These are phyloP conservation scores for Boletus reticulatus DNA, from an alignment of 768 basidiomycete species.

Conservation along the genomic window DNA sequence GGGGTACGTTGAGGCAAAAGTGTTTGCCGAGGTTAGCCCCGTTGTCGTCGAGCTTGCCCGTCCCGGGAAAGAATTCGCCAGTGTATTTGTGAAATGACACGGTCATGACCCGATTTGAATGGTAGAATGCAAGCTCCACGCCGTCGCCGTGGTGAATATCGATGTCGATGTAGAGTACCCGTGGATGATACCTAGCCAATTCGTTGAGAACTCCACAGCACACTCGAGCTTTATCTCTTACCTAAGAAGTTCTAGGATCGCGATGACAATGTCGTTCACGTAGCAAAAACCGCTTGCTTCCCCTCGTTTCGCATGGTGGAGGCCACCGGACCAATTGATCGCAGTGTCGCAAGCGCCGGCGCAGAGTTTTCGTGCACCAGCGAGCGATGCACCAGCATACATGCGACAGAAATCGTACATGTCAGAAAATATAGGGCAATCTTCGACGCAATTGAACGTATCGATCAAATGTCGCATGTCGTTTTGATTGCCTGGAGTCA, in stretches of 20 bases:
- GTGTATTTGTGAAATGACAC: conserved; percentile 99
- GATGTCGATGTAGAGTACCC: conserved; percentile 97
- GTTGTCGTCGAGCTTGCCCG: conserved; percentile 93
- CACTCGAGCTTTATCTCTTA: conserved; percentile 27
- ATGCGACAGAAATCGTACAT: conserved; percentile 93
- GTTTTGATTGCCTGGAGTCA: conserved; percentile 72
- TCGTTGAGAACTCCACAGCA: background rate
- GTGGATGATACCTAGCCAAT: conserved; percentile 74
- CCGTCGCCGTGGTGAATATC: conserved; percentile 99
- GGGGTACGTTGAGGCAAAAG: conserved; percentile 92
- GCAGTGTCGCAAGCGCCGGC: conserved; percentile 91
- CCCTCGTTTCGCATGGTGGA: conserved; percentile 97
- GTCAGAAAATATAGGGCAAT: conserved; percentile 94
- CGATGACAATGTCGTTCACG: conserved; percentile 94
- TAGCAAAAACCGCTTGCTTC: conserved; percentile 99
- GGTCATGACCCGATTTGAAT: conserved; percentile 97
- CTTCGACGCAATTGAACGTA: conserved; percentile 92
- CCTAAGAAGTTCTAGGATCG: conserved; percentile 90
- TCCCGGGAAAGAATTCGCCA: conserved; percentile 97
- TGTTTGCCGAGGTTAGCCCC: conserved; percentile 87
- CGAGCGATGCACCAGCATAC: conserved; percentile 91
- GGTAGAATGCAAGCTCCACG: conserved; percentile 97
- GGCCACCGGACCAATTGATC: conserved; percentile 97
- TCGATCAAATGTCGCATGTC: conserved; percentile 78
- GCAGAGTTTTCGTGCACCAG: conserved; percentile 85